phyloP scores from a whole-genome alignment of 192 early-diverging fungal genomes.

The Umbelopsis sp. region DNA sequence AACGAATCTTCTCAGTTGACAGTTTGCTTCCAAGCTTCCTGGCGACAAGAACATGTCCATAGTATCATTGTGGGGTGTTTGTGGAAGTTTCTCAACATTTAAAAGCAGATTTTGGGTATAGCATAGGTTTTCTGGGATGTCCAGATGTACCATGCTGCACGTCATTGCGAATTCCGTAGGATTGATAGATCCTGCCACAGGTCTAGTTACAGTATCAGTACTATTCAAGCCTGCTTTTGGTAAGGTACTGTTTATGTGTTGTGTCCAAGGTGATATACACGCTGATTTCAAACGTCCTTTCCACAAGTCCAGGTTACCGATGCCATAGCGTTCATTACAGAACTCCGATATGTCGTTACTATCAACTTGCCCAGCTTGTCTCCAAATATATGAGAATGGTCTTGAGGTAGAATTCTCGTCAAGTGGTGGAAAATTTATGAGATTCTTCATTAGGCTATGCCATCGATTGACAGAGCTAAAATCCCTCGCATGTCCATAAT shows the following conservation, averaged over 20 bases:
- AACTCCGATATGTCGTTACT: not conserved
- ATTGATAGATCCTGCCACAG: not conserved
- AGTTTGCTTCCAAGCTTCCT: not conserved
- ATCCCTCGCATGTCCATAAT: no score
- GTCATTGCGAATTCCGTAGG: not conserved
- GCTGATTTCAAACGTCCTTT: not conserved
- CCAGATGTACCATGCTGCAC: slow-evolving; percentile 15
- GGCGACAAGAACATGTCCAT: slow-evolving; percentile 16
- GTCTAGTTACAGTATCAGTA: no score
- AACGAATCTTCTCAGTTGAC: slow-evolving; percentile 9
- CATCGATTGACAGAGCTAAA: no score
- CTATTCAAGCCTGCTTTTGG: not conserved
- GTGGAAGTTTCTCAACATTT: not conserved
- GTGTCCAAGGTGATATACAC: not conserved
- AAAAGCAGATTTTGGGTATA: slow-evolving; percentile 4
- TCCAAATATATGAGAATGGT: no score
- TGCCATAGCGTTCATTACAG: not conserved
- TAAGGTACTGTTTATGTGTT: not conserved
- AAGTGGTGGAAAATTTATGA: no score
- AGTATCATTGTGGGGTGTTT: not conserved
- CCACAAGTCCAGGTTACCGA: not conserved
- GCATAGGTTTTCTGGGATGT: slow-evolving; percentile 26
- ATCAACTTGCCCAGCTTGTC: no score
- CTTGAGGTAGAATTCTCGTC: no score
- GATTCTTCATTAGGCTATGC: no score